Evolutionary conservation across 2,329 filamentous ascomycete species (phyloP).

Genomic region (Exophiala phaeomuriformis): DNA sequence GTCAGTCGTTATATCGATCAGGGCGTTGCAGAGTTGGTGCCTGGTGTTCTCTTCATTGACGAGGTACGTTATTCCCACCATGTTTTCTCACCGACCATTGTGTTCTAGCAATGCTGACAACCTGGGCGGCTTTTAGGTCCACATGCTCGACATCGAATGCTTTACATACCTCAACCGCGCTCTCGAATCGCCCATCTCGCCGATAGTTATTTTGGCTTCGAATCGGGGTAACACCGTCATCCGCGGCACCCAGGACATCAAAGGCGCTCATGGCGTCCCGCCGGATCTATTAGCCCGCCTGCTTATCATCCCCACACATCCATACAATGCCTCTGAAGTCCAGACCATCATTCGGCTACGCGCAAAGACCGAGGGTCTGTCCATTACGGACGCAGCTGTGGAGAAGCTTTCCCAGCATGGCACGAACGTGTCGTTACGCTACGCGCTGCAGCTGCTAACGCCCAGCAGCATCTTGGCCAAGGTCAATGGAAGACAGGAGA

Average conservation of each 20-base stretch:
- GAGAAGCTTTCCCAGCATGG: slow-evolving; percentile 82
- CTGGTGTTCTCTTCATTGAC: slow-evolving; percentile 95
- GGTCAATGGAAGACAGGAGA: slow-evolving; percentile 69
- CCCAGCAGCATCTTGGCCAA: slow-evolving; percentile 85
- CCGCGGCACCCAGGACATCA: slow-evolving; percentile 69
- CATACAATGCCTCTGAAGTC: slow-evolving; percentile 83
- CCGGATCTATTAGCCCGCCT: slow-evolving; percentile 88
- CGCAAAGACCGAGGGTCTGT: slow-evolving; percentile 70
- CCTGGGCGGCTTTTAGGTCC: slow-evolving; percentile 54
- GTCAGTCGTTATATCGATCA: slow-evolving; percentile 99
- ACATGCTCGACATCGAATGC: slow-evolving; percentile 99
- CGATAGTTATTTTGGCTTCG: slow-evolving; percentile 94
- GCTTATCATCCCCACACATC: slow-evolving; percentile 89
- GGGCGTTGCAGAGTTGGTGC: slow-evolving; percentile 94
- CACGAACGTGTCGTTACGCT: slow-evolving; percentile 80
- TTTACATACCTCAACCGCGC: slow-evolving; percentile 98
- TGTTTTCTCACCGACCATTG: slow-evolving; percentile 9
- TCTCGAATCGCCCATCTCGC: slow-evolving; percentile 88
- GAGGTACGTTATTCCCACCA: slow-evolving; percentile 55
- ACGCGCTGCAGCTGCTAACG: slow-evolving; percentile 85
- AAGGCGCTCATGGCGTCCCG: slow-evolving; percentile 87
- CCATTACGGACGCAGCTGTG: slow-evolving; percentile 72
- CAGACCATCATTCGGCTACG: slow-evolving; percentile 84
- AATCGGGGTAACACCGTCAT: slow-evolving; percentile 93
- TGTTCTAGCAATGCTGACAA: slow-evolving; percentile 3